These are phyloP conservation scores for Lotus japonicus DNA, from an alignment of 306 rosid genomes.

Conservation along the genomic window DNA sequence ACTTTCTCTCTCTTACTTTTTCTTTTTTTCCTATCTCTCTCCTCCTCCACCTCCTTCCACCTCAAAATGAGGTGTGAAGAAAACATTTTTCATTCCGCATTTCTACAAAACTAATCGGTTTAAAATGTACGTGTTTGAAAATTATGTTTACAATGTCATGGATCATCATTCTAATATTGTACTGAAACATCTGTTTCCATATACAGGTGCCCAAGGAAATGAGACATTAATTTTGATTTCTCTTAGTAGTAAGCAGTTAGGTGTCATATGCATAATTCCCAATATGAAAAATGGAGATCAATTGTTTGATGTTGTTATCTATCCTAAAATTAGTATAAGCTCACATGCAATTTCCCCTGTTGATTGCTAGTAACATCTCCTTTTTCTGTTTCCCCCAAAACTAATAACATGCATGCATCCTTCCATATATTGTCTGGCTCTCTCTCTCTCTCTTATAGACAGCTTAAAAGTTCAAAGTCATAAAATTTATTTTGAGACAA, in stretches of 20 bases:
- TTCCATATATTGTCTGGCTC: background rate
- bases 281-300: slow-evolving; percentile 6
- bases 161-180: too few species aligned
- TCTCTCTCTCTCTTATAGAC: background rate
- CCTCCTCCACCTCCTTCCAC: too few species aligned
- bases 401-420: background rate
- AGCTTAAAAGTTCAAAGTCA: background rate
- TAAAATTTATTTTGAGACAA: background rate
- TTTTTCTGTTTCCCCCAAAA: background rate
- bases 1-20: too few species aligned
- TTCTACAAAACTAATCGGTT: too few species aligned
- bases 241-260: background rate
- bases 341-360: background rate
- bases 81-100: too few species aligned
- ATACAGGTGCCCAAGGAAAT: background rate
- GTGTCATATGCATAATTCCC: slow-evolving; percentile 11
- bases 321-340: background rate
- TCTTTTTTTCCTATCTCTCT: too few species aligned
- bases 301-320: slow-evolving; percentile 21
- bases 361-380: background rate
- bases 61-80: too few species aligned
- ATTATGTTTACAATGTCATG: too few species aligned
- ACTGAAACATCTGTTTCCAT: too few species aligned
- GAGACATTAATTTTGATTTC: background rate
- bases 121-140: too few species aligned